Conservation (phyloP, 257 asterid genomes). For the Solanum neorickii region DNA sequence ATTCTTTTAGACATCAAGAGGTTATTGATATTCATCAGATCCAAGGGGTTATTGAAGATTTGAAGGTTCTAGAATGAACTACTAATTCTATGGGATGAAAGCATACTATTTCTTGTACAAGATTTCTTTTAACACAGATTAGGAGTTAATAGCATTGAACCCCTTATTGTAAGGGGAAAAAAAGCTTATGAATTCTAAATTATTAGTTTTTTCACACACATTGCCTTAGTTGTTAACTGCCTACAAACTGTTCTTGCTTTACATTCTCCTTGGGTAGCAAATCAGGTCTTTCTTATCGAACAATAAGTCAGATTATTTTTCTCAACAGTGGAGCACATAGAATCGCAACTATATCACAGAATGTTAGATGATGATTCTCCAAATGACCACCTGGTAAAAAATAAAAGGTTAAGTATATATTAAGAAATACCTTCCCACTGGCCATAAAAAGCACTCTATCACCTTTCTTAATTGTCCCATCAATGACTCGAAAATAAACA, state of each 20-base stretch:
- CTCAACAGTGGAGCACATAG: neutral
- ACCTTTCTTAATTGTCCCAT: conserved; percentile 80
- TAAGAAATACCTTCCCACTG: conserved; percentile 64
- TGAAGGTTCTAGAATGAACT: neutral
- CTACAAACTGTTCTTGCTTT: neutral
- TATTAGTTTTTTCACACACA: neutral
- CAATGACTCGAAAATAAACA: conserved; percentile 89
- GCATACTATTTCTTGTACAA: neutral
- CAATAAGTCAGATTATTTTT: neutral
- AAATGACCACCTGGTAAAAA: neutral
- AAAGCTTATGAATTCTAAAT: neutral
- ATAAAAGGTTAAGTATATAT: neutral
- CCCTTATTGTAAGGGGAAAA: neutral
- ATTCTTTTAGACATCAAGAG: neutral
- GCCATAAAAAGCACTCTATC: conserved; percentile 91
- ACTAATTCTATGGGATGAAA: neutral
- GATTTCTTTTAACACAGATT: neutral
- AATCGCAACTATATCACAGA: neutral
- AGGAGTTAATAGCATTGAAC: neutral
- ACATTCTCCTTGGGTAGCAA: neutral
- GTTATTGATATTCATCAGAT: neutral
- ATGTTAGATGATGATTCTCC: neutral
- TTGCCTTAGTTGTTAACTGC: neutral
- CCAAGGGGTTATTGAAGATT: neutral
- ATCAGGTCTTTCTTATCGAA: neutral